Conservation (phyloP, 805 yeast genomes). For the Candida maris region DNA sequence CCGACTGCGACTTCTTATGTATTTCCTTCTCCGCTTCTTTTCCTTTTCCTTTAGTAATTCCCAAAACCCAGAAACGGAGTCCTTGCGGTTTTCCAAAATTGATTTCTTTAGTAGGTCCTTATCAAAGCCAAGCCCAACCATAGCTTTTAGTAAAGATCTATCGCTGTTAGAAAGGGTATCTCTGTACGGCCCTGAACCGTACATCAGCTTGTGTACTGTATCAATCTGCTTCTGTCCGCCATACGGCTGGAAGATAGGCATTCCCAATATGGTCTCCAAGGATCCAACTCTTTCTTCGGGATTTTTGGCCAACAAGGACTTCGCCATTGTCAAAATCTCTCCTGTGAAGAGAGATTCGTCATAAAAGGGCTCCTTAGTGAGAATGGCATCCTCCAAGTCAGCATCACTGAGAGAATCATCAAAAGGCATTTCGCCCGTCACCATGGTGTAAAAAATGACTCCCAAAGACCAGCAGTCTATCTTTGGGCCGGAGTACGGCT, state of each 20-base stretch:
- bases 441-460: constrained; percentile 76
- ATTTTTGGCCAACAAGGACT: constrained; percentile 57
- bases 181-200: constrained; percentile 27
- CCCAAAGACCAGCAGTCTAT: constrained; percentile 94
- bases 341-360: constrained; percentile 38
- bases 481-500: constrained; percentile 73
- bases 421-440: constrained; percentile 88
- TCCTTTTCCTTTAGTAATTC: constrained; percentile 58
- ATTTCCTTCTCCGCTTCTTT: constrained; percentile 35
- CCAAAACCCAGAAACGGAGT: constrained; percentile 73
- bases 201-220: constrained; percentile 34
- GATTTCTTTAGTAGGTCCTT: constrained; percentile 55
- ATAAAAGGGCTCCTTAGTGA: constrained; percentile 62
- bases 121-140: constrained; percentile 62
- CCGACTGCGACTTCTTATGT: constrained; percentile 23
- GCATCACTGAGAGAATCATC: constrained; percentile 67
- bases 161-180: constrained; percentile 48
- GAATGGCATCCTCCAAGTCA: constrained; percentile 55
- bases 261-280: constrained; percentile 45
- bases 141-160: constrained; percentile 52
- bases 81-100: constrained; percentile 58
- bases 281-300: constrained; percentile 59
- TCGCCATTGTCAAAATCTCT: constrained; percentile 48
- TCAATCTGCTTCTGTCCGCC: constrained; percentile 41
- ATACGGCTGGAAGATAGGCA: constrained; percentile 47